Conservation (phyloP, 192 early-diverging fungal species). For the Backusella australiensis region DNA sequence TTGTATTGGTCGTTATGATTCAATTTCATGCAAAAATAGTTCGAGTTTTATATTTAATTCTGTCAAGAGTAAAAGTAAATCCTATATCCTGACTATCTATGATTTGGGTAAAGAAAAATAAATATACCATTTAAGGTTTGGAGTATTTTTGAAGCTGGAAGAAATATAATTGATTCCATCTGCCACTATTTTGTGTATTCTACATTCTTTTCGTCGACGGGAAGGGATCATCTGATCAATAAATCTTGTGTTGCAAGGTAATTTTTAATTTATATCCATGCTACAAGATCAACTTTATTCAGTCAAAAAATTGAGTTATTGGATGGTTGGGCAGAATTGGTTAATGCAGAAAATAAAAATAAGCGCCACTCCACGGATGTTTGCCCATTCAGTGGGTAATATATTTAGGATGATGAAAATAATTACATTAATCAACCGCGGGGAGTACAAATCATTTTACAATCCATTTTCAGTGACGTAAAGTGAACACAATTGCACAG, state of each 20-base stretch:
- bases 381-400: background rate
- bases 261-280: background rate
- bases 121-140: background rate
- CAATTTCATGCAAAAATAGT: background rate
- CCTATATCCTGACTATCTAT: background rate
- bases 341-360: background rate
- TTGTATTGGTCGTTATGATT: background rate
- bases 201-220: background rate
- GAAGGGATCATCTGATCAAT: background rate
- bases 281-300: background rate
- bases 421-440: constrained; percentile 7
- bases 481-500: background rate
- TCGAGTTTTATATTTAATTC: background rate
- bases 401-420: background rate
- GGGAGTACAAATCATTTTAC: background rate
- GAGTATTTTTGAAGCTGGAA: background rate
- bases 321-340: background rate
- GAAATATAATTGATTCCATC: background rate
- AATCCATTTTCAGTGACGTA: background rate
- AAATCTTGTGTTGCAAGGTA: background rate
- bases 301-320: background rate
- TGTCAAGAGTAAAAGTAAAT: background rate
- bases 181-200: background rate
- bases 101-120: background rate
- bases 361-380: background rate